Base-by-base conservation (phyloP, 2,329 filamentous ascomycete species). In the Fusarium chuoi region DNA sequence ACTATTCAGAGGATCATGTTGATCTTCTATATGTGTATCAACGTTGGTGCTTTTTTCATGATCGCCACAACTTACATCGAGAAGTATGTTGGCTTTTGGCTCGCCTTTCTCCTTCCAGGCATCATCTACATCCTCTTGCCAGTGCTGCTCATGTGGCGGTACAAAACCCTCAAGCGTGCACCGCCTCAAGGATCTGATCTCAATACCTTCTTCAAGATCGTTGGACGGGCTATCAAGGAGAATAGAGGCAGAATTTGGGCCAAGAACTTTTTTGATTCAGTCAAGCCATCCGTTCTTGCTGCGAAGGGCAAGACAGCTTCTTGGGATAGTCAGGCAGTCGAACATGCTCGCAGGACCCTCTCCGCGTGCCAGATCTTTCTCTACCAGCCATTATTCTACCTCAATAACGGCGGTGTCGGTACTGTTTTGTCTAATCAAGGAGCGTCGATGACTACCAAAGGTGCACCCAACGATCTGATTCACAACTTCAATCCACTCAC, bases 1-100 rank as follows among this genome's bases (percentile, higher is more conserved):
- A 93, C 90, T 7, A 84, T 90, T 3, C 87, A 89, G 52, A 87
- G 91, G 28, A 90, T 93, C 70, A 93, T 92, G 84, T 85, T 92
- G 70, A 92, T 90, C 82, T 89, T 89, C 77, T 89, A 89, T 74
- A 81, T 88, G 36, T 81, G 88, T 75, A 87, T 88, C 80, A 89
- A 89, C 75, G 80, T 89, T 51, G 88, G 88, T 41, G 85, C 84
- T 63, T 87, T 88, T 75, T 85, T 86, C 77, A 84, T 85, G 55
- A 85, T 88, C 26, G 85, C 85, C 18, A 89, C 87, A 35, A 83
- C 86, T 0, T 89, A 88, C 75, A 83, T 85, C 5, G 87, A 87
- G 72, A 87, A 87, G 70, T 87, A 86, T 71, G 80, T 86, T 24
- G 82, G 87, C 77, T 84, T 87, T 85, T 77, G 85, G 84, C 67